Evolutionary conservation across 768 basidiomycete genomes (phyloP).

Genomic region (Leccinum longicurvipes): DNA sequence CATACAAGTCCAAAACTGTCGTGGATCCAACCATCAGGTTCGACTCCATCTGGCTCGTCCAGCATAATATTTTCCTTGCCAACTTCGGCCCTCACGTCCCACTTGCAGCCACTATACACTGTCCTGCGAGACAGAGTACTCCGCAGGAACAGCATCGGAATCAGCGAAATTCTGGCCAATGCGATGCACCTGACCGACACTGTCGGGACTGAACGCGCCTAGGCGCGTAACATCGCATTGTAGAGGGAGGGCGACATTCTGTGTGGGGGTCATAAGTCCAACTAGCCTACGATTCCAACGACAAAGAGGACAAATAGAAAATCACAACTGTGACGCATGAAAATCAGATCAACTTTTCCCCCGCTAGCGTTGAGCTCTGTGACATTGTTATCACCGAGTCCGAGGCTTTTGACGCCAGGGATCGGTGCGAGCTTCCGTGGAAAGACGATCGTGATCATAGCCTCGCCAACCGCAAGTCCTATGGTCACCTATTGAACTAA

Average conservation of each 20-base stretch:
- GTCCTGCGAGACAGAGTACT: conserved; percentile 56
- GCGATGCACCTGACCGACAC: conserved; percentile 69
- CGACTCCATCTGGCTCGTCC: too few species aligned
- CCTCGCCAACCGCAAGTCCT: conserved; percentile 68
- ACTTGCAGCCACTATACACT: conserved; percentile 31
- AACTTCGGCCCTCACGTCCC: conserved; percentile 4
- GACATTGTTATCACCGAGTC: conserved; percentile 35
- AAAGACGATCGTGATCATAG: conserved; percentile 58
- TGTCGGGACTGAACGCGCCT: conserved; percentile 53
- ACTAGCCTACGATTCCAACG: too few species aligned
- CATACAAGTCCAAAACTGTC: not conserved
- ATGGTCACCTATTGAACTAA: conserved; percentile 68
- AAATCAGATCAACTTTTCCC: conserved; percentile 32
- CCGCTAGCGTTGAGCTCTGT: conserved; percentile 46
- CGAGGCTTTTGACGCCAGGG: conserved; percentile 24
- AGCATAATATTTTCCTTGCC: conserved; percentile 9
- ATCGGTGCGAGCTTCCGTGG: conserved; percentile 33
- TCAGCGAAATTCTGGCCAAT: conserved; percentile 36
- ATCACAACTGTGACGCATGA: conserved; percentile 1
- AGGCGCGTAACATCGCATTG: conserved; percentile 53
- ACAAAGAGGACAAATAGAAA: not conserved
- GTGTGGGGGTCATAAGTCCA: too few species aligned
- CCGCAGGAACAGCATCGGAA: conserved; percentile 52
- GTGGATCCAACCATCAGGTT: not conserved
- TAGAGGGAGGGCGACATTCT: not conserved